Base-by-base conservation (phyloP, 78 protist species). In the Dictyostelium citrinum region DNA sequence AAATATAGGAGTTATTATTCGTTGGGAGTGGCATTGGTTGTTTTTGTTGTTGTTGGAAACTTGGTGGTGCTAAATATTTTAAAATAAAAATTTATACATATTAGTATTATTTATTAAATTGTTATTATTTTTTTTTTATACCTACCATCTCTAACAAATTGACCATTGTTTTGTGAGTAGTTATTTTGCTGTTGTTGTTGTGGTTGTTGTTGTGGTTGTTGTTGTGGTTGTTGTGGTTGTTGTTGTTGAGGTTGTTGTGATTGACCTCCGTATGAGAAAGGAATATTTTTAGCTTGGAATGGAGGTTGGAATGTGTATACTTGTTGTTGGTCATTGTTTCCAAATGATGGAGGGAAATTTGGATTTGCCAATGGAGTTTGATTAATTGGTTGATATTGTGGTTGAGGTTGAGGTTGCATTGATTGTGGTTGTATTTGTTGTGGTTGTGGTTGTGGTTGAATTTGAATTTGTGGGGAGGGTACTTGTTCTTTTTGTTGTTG, bases 81-180 rank as follows among this genome's bases (percentile, higher is more conserved):
- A 55, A 20, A 6, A 55, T 5, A 55, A 55, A 55, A 17, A 41
- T n/a, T 43, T 20, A 41, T 20, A n/a, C n/a, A n/a, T 22, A 43
- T 29, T 39, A 70, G 77, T 31, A 70, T n/a, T n/a, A 5, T 5
- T 39, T 72, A n/a, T 74, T 74, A 8, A n/a, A 2, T 74, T 35
- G 16, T 9, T 33, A 35, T 39, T 39, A 9, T 75, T 75, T 41
- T 35, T 22, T 74, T 29, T 74, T n/a, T 12, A 75, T 17, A 75
- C 29, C 2, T 45, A 75, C 81, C 81, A 78, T 78, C 83, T 78
- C 83, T 78, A 4, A 78, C 7, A 29, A 78, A 78, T 39, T 78
- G 60, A 16, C 83, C 41, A 46, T 78, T 39, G 7, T 78, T 39
- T 78, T 64, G 72, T 64, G 72, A 11, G 7, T 27, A 64, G 3